Conservation (phyloP, 1,139 yeast species). For the Lodderomyces oxycetoniae region DNA sequence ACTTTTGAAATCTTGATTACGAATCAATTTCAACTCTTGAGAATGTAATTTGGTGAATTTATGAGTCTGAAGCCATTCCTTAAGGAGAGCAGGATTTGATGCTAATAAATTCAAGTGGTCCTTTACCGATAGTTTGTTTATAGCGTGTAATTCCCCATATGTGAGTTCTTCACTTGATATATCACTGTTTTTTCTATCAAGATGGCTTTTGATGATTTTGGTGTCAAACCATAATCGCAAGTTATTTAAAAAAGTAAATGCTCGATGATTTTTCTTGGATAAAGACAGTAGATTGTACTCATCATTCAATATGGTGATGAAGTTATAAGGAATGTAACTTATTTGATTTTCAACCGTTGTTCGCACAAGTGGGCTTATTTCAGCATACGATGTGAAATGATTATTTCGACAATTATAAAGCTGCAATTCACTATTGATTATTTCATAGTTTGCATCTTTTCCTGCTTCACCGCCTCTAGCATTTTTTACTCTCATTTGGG, state of each 20-base stretch:
- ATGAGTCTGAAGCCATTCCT: constrained; percentile 21
- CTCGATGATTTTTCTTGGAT: constrained; percentile 22
- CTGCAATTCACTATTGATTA: constrained; percentile 23
- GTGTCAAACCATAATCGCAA: constrained; percentile 33
- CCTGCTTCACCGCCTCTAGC: constrained; percentile 6
- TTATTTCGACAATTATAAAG: constrained; percentile 43
- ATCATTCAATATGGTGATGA: constrained; percentile 20
- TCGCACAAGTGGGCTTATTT: constrained; percentile 27
- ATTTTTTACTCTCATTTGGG: constrained; percentile 11
- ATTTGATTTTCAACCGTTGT: constrained; percentile 32
- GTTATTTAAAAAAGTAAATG: constrained; percentile 27
- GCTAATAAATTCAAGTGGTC: constrained; percentile 30
- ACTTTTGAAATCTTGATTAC: constrained; percentile 7
- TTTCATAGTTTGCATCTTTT: constrained; percentile 15
- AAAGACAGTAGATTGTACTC: constrained; percentile 29
- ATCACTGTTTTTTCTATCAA: constrained; percentile 1
- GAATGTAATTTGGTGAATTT: constrained; percentile 27
- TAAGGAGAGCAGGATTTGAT: constrained; percentile 18
- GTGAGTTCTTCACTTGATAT: constrained; percentile 15
- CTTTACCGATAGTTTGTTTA: constrained; percentile 18
- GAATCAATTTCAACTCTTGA: constrained; percentile 20
- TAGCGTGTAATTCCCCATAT: constrained; percentile 19
- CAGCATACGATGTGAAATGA: constrained; percentile 33
- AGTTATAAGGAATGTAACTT: constrained; percentile 31
- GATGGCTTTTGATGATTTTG: constrained; percentile 14